phyloP scores from a whole-genome alignment of 2,329 filamentous ascomycete species.

The Arthroderma uncinatum region DNA sequence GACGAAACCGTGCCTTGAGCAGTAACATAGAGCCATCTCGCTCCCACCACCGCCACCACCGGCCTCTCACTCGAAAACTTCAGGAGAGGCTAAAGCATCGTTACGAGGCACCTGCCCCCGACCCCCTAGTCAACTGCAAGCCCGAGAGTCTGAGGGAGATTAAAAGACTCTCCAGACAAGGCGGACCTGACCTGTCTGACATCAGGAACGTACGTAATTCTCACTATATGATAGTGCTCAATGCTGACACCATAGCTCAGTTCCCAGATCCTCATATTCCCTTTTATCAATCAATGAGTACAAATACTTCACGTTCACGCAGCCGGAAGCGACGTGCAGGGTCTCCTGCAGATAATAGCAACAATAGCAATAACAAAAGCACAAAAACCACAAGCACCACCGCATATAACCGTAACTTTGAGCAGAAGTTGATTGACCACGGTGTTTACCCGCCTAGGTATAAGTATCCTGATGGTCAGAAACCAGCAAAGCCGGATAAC shows the following conservation, averaged over 20 bases:
- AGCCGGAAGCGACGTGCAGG: not conserved
- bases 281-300: constrained; percentile 1
- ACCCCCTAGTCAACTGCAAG: constrained; percentile 1
- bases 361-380: constrained; percentile 4
- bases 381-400: constrained; percentile 1
- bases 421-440: constrained; percentile 30
- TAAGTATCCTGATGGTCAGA: constrained; percentile 18
- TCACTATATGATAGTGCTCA: not conserved
- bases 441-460: constrained; percentile 22
- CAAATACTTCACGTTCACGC: not conserved
- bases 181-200: constrained; percentile 13
- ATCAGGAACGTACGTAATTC: constrained; percentile 13
- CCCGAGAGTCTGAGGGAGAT: constrained; percentile 7
- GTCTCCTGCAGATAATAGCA: constrained; percentile 5
- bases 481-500: constrained; percentile 22
- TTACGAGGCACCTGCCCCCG: constrained; percentile 5
- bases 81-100: constrained; percentile 7
- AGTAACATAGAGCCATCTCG: not conserved
- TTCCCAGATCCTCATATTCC: not conserved
- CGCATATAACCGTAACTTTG: constrained; percentile 27
- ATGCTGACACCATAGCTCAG: not conserved
- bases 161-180: constrained; percentile 8
- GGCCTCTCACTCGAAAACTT: constrained; percentile 10
- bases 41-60: not conserved
- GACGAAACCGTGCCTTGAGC: constrained; percentile 11